Percentiles rank a stretch among this genome's conserved stretches.
Evolutionary conservation across 352 stramenopile species (phyloP).

Genomic region (Pythium aristosporum): DNA sequence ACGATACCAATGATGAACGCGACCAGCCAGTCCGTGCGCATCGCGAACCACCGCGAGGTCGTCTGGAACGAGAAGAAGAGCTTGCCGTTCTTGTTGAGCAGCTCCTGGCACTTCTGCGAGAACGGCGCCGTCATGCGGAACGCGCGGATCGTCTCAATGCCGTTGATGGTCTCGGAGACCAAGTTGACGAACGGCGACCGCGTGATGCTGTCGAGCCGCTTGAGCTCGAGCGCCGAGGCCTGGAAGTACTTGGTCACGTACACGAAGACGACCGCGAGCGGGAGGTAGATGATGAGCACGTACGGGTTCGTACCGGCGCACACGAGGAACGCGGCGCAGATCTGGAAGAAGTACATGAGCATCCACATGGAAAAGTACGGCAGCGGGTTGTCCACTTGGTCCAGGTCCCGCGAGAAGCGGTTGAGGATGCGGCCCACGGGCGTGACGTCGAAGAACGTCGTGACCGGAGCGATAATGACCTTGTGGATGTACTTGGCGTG

Average conservation of each 20-base stretch:
- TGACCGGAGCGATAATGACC: conserved; percentile 33
- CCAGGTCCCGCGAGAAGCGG: conserved; percentile 44
- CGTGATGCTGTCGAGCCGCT: conserved; percentile 89
- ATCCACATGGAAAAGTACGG: conserved; percentile 54
- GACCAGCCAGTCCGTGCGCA: conserved; percentile 45
- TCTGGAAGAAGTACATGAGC: conserved; percentile 37
- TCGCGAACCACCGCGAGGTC: conserved; percentile 36
- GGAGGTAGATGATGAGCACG: conserved; percentile 52
- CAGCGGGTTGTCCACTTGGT: conserved; percentile 48
- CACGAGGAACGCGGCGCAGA: conserved; percentile 14
- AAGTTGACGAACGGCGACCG: conserved; percentile 88
- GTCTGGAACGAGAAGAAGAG: conserved; percentile 37
- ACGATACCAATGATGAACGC: conserved; percentile 31
- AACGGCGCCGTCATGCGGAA: conserved; percentile 34
- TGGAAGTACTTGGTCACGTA: conserved; percentile 79
- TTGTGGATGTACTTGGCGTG: conserved; percentile 46
- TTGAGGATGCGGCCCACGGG: conserved; percentile 31
- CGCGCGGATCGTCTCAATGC: conserved; percentile 89
- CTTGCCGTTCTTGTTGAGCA: conserved; percentile 40
- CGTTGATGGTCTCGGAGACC: conserved; percentile 89
- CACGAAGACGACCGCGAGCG: conserved; percentile 36
- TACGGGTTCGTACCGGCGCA: conserved; percentile 47
- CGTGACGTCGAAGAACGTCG: conserved; percentile 40
- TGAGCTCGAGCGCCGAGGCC: conserved; percentile 74
- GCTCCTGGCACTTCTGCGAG: conserved; percentile 18